Evolutionary conservation across 345 rosid species (phyloP).

Genomic region (Leavenworthia alabamica): DNA sequence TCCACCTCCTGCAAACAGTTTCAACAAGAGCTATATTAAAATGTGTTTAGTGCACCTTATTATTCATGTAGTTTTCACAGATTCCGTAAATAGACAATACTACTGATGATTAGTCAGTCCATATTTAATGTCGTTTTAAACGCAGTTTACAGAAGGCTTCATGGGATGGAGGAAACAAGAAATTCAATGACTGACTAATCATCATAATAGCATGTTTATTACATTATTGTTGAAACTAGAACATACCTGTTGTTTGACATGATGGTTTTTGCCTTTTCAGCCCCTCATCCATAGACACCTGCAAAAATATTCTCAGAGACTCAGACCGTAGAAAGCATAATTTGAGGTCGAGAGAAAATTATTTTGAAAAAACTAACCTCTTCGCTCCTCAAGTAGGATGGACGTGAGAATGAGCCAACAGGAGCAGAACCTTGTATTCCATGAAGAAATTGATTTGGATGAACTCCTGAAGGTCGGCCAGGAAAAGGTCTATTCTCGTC

Average conservation of each 20-base stretch:
- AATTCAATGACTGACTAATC: not conserved
- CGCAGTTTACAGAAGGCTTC: constrained; percentile 5
- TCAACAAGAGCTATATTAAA: constrained; percentile 21
- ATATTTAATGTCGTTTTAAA: constrained; percentile 1
- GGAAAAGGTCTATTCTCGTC: constrained; percentile 54
- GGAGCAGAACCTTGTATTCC: constrained; percentile 36
- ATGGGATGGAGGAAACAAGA: not conserved
- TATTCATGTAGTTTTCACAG: not conserved
- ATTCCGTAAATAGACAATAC: not conserved
- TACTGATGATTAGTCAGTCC: not conserved
- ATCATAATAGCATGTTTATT: not conserved
- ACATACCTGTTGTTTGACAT: constrained; percentile 48
- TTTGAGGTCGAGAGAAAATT: constrained; percentile 13
- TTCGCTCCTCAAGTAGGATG: constrained; percentile 55
- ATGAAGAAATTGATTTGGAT: constrained; percentile 40
- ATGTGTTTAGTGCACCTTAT: not conserved
- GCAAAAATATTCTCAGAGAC: constrained; percentile 18
- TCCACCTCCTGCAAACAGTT: constrained; percentile 50
- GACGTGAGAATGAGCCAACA: constrained; percentile 33
- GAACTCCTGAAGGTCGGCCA: constrained; percentile 39
- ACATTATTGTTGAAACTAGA: constrained; percentile 3
- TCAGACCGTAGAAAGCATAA: not conserved
- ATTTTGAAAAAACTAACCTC: constrained; percentile 45
- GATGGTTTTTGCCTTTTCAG: constrained; percentile 41
- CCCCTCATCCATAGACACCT: constrained; percentile 42